Conservation (phyloP, 306 rosid species). For the Casuarina equisetifolia region DNA sequence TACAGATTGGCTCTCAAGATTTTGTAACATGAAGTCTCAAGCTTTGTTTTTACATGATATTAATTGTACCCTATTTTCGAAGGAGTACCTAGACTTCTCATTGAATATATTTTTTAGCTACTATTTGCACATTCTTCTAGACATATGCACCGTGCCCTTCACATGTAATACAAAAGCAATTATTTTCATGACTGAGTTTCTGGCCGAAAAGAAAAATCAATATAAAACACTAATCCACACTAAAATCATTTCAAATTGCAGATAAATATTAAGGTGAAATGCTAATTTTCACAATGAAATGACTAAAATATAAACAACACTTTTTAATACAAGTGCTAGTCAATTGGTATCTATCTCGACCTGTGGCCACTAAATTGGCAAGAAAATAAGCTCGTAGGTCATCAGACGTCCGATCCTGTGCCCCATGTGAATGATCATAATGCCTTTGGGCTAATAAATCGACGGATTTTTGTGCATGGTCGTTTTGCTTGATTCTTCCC, state of each 20-base stretch:
- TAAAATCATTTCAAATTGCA: background rate
- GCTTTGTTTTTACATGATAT: background rate
- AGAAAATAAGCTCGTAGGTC: background rate
- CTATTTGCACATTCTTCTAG: too few species aligned
- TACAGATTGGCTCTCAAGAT: background rate
- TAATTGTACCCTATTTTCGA: background rate
- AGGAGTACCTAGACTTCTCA: background rate
- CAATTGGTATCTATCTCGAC: background rate
- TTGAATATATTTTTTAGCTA: too few species aligned
- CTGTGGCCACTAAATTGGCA: background rate
- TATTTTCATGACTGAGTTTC: background rate
- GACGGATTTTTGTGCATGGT: background rate
- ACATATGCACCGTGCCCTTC: background rate
- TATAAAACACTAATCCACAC: background rate
- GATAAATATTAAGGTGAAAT: background rate
- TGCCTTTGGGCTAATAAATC: background rate
- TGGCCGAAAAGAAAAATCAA: background rate
- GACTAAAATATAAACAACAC: background rate
- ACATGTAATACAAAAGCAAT: too few species aligned
- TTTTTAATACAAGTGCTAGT: background rate
- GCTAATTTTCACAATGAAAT: background rate
- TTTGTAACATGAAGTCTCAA: background rate
- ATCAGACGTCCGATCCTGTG: background rate
- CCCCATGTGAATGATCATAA: background rate
- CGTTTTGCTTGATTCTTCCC: background rate